Conservation (phyloP, 179 eudicot genomes). For the Carnegiea gigantea region DNA sequence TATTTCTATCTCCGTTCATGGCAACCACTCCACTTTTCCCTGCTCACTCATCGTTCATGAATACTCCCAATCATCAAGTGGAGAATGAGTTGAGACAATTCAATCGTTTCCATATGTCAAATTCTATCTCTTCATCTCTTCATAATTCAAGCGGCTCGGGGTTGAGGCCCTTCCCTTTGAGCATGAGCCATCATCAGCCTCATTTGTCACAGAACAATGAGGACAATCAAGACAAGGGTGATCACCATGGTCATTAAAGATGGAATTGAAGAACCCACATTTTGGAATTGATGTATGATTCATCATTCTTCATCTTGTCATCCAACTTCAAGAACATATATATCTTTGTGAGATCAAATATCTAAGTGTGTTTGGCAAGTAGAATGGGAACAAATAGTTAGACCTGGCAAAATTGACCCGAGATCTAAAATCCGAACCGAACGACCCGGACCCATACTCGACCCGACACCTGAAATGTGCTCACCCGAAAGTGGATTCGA, state of each 20-base stretch:
- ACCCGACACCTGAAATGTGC: no score
- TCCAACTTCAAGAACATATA: not conserved
- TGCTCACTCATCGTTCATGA: slow-evolving; percentile 20
- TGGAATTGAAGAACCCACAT: not conserved
- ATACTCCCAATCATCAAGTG: slow-evolving; percentile 23
- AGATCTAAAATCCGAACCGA: no score
- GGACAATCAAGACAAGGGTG: slow-evolving; percentile 16
- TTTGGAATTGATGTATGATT: not conserved
- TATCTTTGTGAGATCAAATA: not conserved
- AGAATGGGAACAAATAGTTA: not conserved
- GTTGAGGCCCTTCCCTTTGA: slow-evolving; percentile 34
- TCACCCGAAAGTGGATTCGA: no score
- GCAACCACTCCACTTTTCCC: slow-evolving; percentile 27
- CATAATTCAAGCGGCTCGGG: slow-evolving; percentile 34
- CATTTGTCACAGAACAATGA: slow-evolving; percentile 11
- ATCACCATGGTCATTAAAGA: slow-evolving; percentile 3
- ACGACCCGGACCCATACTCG: no score
- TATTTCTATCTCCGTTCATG: slow-evolving; percentile 36
- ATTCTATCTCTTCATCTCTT: slow-evolving; percentile 23
- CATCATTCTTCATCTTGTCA: not conserved
- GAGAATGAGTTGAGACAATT: slow-evolving; percentile 37
- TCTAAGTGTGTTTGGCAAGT: not conserved
- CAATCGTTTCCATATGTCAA: slow-evolving; percentile 27
- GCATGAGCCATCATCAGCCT: slow-evolving; percentile 31
- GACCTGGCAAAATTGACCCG: no score